phyloP scores from a whole-genome alignment of 768 basidiomycete species.

The Lentinus brumalis region DNA sequence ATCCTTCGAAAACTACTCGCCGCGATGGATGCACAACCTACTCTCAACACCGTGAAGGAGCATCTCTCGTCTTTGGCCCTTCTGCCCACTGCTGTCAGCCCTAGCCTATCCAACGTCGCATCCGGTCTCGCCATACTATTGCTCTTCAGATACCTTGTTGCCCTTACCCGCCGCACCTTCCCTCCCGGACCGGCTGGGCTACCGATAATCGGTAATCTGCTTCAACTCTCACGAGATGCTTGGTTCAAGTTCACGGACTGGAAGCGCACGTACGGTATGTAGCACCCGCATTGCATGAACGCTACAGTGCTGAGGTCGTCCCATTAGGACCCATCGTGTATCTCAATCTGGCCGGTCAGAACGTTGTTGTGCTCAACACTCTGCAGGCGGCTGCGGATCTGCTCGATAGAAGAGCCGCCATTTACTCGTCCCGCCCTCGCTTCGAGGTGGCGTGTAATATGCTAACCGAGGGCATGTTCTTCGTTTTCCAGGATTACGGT shows the following conservation, averaged over 20 bases:
- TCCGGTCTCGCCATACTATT: too few species aligned
- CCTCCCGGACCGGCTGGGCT: conserved; percentile 37
- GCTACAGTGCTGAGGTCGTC: not conserved
- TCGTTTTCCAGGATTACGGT: conserved; percentile 28
- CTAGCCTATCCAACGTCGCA: too few species aligned
- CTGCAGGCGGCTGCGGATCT: conserved; percentile 9
- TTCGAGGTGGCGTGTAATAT: conserved; percentile 34
- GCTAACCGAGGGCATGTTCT: conserved; percentile 32
- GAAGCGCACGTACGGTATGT: conserved; percentile 26
- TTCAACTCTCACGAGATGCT: conserved; percentile 29
- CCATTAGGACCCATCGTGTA: conserved; percentile 20
- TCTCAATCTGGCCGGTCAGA: conserved; percentile 19
- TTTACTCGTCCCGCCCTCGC: conserved; percentile 31
- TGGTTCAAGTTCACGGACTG: conserved; percentile 27
- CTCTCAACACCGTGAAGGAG: too few species aligned
- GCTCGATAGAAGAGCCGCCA: conserved; percentile 14
- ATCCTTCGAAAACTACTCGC: too few species aligned
- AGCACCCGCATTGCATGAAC: not conserved
- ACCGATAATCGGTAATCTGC: conserved; percentile 37
- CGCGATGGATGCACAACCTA: too few species aligned
- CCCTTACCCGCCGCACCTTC: not conserved
- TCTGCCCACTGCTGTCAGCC: too few species aligned
- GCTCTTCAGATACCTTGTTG: too few species aligned
- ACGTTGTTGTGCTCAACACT: conserved; percentile 15
- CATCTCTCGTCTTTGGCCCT: too few species aligned